Evolutionary conservation across 2,329 filamentous ascomycete species (phyloP).

Genomic region (Raffaelea ambrosiae): DNA sequence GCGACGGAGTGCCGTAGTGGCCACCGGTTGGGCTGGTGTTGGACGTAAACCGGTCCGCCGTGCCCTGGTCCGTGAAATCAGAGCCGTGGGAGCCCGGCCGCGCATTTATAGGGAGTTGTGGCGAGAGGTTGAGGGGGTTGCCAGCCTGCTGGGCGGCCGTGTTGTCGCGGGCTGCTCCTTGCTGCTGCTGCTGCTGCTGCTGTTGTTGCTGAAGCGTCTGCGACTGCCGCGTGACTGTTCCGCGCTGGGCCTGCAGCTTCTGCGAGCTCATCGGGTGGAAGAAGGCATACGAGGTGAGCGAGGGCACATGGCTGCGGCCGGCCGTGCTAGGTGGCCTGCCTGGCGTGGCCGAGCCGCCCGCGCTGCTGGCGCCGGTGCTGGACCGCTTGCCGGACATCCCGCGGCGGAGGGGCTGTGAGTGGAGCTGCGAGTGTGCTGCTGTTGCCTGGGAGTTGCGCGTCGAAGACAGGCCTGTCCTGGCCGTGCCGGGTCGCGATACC

Average conservation of each 20-base stretch:
- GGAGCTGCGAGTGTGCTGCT: background rate
- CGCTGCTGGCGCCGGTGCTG: constrained; percentile 27
- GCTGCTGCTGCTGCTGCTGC: constrained; percentile 5
- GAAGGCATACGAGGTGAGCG: constrained; percentile 81
- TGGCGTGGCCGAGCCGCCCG: constrained; percentile 30
- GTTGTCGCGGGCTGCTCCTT: constrained; percentile 26
- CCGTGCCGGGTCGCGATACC: constrained; percentile 44
- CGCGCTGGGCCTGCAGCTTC: constrained; percentile 82
- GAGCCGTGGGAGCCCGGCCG: constrained; percentile 69
- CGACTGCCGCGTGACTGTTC: constrained; percentile 33
- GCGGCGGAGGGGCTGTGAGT: constrained; percentile 43
- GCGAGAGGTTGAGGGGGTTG: constrained; percentile 24
- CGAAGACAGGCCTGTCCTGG: constrained; percentile 43
- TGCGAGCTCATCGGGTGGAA: constrained; percentile 96
- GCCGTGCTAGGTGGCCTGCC: constrained; percentile 57
- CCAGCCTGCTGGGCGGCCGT: constrained; percentile 21
- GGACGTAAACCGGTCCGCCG: constrained; percentile 60
- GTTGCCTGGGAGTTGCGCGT: constrained; percentile 35
- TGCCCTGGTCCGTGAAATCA: constrained; percentile 67
- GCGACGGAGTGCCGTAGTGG: constrained; percentile 48
- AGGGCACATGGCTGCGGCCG: constrained; percentile 82
- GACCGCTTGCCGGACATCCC: constrained; percentile 35
- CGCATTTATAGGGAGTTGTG: constrained; percentile 26
- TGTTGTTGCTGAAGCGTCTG: constrained; percentile 1
- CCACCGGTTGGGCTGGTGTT: constrained; percentile 65